Conservation (phyloP, 176 grass and related monocot genomes). For the Musa beccarii region DNA sequence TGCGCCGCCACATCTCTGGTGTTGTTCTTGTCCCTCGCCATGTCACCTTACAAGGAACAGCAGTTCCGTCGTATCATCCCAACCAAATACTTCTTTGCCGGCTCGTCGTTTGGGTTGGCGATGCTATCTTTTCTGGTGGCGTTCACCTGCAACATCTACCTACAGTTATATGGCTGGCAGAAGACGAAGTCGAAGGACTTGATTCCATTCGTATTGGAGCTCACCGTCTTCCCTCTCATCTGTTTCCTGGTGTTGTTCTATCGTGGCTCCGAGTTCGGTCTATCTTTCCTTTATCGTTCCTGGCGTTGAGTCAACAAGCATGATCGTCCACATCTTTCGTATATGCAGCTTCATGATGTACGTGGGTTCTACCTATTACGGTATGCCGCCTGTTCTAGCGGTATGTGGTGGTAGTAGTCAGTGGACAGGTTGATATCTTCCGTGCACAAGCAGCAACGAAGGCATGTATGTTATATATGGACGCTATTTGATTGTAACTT, state of each 20-base stretch:
- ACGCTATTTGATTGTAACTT: too few relatives aligned
- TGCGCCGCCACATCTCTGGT: conserved; percentile 23
- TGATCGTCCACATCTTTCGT: too few relatives aligned
- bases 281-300: too few relatives aligned
- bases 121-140: conserved; percentile 15
- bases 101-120: conserved; percentile 7
- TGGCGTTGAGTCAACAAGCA: too few relatives aligned
- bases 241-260: background rate
- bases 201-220: conserved; percentile 18
- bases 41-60: conserved; percentile 21
- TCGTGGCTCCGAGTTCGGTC: background rate
- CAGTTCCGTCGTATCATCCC: conserved; percentile 23
- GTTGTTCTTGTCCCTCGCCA: conserved; percentile 24
- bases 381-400: too few relatives aligned
- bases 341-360: too few relatives aligned
- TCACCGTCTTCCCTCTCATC: conserved; percentile 8
- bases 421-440: too few relatives aligned
- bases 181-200: background rate
- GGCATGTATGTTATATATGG: background rate
- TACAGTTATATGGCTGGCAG: conserved; percentile 12
- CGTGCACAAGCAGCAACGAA: too few relatives aligned
- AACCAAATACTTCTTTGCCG: conserved; percentile 14
- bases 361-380: too few relatives aligned
- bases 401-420: too few relatives aligned
- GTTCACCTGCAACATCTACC: conserved; percentile 20